A percentile compares a stretch with the other conserved stretches of the same genome.
Conservation (phyloP, 1,284 basidiomycete species). For the Microbotryum intermedium region DNA sequence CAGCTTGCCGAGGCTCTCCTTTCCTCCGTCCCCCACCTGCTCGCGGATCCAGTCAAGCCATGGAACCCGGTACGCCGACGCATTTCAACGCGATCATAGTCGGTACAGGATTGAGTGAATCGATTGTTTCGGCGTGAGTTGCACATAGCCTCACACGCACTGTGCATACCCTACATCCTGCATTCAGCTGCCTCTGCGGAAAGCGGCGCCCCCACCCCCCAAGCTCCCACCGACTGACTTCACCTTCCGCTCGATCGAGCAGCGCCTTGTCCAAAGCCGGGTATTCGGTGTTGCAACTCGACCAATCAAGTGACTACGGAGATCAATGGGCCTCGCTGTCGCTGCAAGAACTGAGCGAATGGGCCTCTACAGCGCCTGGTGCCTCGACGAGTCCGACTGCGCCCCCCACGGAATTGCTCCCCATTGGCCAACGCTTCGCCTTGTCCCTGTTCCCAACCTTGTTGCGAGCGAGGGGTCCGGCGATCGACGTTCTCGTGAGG, state of each 20-base stretch:
- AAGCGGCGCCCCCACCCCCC: too few relatives aligned
- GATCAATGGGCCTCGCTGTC: slow-evolving; percentile 70
- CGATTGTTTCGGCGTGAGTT: slow-evolving; percentile 79
- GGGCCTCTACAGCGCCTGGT: slow-evolving; percentile 40
- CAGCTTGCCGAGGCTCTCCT: too few relatives aligned
- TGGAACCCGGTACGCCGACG: slow-evolving; percentile 29
- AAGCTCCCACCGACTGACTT: not conserved
- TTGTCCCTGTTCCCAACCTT: slow-evolving; percentile 75
- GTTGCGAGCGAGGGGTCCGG: slow-evolving; percentile 67
- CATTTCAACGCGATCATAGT: slow-evolving; percentile 72
- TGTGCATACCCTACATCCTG: too few relatives aligned
- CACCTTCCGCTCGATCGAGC: slow-evolving; percentile 1
- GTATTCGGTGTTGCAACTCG: slow-evolving; percentile 76
- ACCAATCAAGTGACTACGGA: slow-evolving; percentile 78
- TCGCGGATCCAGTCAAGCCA: not conserved
- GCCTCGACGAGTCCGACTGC: not conserved
- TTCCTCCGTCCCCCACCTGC: too few relatives aligned
- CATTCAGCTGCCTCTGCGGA: not conserved
- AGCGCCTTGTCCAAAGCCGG: slow-evolving; percentile 74
- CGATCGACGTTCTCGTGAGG: slow-evolving; percentile 68
- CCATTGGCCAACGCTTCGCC: slow-evolving; percentile 58
- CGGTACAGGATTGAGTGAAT: slow-evolving; percentile 61
- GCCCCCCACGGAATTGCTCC: slow-evolving; percentile 45
- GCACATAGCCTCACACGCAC: not conserved
- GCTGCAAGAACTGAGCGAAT: slow-evolving; percentile 65